Conservation (phyloP, 2,329 filamentous ascomycete species). For the Ambrosiella xylebori region DNA sequence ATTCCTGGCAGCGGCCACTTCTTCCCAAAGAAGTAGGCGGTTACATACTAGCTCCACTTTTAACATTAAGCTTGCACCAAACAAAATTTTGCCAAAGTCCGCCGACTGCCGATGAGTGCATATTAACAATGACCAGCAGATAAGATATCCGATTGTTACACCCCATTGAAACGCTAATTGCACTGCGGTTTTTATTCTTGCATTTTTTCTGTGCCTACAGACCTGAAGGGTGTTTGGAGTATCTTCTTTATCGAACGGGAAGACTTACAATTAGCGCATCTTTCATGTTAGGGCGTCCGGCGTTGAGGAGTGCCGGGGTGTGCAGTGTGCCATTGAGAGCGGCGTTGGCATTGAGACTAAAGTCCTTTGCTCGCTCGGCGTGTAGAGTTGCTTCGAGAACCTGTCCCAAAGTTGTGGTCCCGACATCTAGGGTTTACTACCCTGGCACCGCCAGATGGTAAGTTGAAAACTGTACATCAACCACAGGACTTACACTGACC, state of each 20-base stretch:
- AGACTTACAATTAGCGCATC: not conserved
- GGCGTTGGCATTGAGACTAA: not conserved
- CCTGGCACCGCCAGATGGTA: constrained; percentile 3
- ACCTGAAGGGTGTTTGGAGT: not conserved
- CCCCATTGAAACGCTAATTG: too few species aligned
- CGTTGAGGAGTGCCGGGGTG: not conserved
- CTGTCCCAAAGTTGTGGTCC: not conserved
- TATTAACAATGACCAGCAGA: not conserved
- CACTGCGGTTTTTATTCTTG: too few species aligned
- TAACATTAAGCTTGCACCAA: not conserved
- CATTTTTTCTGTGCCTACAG: not conserved
- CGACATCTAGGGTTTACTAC: not conserved
- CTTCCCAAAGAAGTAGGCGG: constrained; percentile 6
- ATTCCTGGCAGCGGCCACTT: not conserved
- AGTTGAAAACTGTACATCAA: not conserved
- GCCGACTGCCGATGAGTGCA: not conserved
- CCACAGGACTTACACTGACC: not conserved
- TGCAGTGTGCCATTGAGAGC: not conserved
- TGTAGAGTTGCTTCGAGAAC: not conserved
- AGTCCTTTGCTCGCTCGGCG: not conserved
- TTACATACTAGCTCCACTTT: constrained; percentile 3
- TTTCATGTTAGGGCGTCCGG: constrained; percentile 6
- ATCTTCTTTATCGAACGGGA: not conserved
- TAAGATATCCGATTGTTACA: too few species aligned
- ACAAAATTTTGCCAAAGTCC: not conserved